Base-by-base conservation (phyloP, 139 green algal species). In the Monoraphidium neglectum region DNA sequence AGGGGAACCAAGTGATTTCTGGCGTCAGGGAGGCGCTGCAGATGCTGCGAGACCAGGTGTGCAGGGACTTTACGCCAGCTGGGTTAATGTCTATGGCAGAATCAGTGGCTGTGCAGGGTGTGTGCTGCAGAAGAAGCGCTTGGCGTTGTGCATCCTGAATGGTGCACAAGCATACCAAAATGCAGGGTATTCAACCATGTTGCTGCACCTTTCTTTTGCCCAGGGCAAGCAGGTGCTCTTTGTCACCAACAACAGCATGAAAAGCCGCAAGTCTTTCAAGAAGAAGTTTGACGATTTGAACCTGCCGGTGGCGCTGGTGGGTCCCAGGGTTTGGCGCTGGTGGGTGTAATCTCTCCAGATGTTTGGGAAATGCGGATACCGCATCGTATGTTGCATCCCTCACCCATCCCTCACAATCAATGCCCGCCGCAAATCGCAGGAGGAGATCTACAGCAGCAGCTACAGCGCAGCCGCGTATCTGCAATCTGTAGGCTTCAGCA, bases 191-290 rank as follows among this genome's bases (percentile, higher is more conserved):
- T 32, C 32, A 8, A 10, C 12, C 32, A 32, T 64, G 57, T 46
- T 46, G 4, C 49, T 68, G 36, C 24, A 13, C 3, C 6, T 43
- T 33, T n/a, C 57, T 24, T 30, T 59, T 18, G 32, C 32, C 26
- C 85, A 96, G 89, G 93, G 95, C 70, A 99, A 99, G 88, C 91
- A 93, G 69, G 82, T 99, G 2, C 83, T 97, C 21, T 99, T 99
- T 82, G 93, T 99, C 43, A 99, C 96, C 61, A 99, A 99, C 92
- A 99, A 99, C 83, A 95, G 90, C 54, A 99, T 95, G 60, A 98
- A 98, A 82, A 94, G 84, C 4, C 86, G 96, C 4, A 79, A 86
- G n/a, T 83, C 81, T 10, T 96, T 95, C 75, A 77, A 95, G 2
- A 90, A 90, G 23, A 99, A 99, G 87, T 98, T 98, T 78, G 90